phyloP scores from a whole-genome alignment of 805 yeast genomes.

The Candida michaelii region DNA sequence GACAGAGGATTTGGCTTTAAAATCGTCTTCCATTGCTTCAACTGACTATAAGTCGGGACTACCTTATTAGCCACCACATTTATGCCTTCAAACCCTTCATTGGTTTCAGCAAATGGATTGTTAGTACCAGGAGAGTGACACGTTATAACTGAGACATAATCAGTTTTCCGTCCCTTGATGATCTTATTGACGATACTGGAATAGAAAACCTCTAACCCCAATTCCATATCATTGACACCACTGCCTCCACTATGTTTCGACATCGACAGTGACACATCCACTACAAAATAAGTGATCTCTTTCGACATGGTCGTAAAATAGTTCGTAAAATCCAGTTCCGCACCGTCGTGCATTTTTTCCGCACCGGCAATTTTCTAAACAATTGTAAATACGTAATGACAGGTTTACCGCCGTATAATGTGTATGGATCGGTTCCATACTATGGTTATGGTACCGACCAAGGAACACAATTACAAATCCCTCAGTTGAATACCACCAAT shows the following conservation, averaged over 20 bases:
- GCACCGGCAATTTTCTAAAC: neutral
- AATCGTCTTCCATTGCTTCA: slow-evolving; percentile 14
- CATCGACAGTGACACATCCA: slow-evolving; percentile 42
- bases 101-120: slow-evolving; percentile 14
- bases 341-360: neutral
- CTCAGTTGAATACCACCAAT: neutral
- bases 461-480: neutral
- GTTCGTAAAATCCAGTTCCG: neutral
- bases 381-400: neutral
- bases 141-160: slow-evolving; percentile 34
- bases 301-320: slow-evolving; percentile 18
- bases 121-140: slow-evolving; percentile 23
- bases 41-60: slow-evolving; percentile 20
- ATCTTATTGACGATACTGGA: slow-evolving; percentile 25
- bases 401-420: slow-evolving; percentile 8
- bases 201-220: slow-evolving; percentile 42
- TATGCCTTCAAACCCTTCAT: slow-evolving; percentile 19
- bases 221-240: slow-evolving; percentile 3
- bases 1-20: slow-evolving; percentile 10
- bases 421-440: slow-evolving; percentile 4
- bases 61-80: slow-evolving; percentile 20
- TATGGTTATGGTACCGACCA: neutral
- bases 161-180: slow-evolving; percentile 37
- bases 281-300: slow-evolving; percentile 47
- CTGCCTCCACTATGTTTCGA: neutral